Evolutionary conservation across 2,329 filamentous ascomycete genomes (phyloP).

Genomic region (Cercospora zeae-maydis): DNA sequence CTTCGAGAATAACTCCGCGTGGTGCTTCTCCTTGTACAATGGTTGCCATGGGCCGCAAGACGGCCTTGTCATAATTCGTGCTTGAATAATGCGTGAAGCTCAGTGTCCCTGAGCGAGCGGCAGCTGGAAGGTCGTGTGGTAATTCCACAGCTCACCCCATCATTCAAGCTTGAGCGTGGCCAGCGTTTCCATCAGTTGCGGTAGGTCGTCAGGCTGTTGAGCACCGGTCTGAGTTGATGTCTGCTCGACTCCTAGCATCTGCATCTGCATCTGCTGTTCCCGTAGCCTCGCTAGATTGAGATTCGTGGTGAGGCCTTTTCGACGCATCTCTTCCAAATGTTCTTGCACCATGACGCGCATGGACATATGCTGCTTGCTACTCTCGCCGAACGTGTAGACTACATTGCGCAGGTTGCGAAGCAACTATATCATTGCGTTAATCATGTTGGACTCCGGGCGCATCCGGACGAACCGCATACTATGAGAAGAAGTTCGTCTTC

Average conservation of each 20-base stretch:
- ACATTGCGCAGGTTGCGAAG: slow-evolving; percentile 38
- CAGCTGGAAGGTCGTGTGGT: background rate
- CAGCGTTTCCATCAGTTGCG: slow-evolving; percentile 5
- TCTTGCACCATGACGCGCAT: slow-evolving; percentile 33
- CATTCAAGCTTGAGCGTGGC: background rate
- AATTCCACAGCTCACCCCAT: background rate
- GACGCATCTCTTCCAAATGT: slow-evolving; percentile 34
- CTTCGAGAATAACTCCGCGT: no score
- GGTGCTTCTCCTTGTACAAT: background rate
- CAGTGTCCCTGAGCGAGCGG: background rate
- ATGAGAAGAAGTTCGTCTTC: slow-evolving; percentile 32
- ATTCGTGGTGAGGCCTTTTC: slow-evolving; percentile 26
- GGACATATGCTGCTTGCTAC: slow-evolving; percentile 32
- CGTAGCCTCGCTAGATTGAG: slow-evolving; percentile 19
- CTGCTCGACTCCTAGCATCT: background rate
- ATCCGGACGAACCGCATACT: slow-evolving; percentile 8
- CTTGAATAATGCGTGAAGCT: background rate
- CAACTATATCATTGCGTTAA: slow-evolving; percentile 27
- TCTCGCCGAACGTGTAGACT: slow-evolving; percentile 36
- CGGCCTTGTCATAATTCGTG: background rate
- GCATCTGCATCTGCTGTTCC: slow-evolving; percentile 1
- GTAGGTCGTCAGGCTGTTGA: slow-evolving; percentile 9
- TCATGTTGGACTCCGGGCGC: background rate
- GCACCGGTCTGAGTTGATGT: background rate
- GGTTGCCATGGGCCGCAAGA: background rate